phyloP scores from a whole-genome alignment of 768 basidiomycete species.

The Tricholoma terreum region DNA sequence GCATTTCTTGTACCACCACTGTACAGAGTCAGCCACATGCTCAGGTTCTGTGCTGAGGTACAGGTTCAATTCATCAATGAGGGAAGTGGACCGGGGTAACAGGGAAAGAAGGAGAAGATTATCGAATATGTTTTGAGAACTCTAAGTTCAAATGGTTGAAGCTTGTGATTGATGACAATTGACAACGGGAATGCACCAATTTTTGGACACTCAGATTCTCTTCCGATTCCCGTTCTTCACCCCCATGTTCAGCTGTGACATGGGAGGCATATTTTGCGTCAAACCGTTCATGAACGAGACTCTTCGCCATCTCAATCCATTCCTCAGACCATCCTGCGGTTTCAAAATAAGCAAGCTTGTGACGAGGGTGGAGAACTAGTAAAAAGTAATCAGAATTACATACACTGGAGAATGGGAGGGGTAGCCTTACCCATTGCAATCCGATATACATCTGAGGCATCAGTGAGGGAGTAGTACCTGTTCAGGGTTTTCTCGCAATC shows the following conservation, averaged over 20 bases:
- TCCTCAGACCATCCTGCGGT: no score
- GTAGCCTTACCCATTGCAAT: conserved; percentile 38
- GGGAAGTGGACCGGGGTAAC: no score
- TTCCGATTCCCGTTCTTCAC: no score
- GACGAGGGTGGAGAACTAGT: conserved; percentile 28
- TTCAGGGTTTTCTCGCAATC: conserved; percentile 27
- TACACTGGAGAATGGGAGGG: neutral
- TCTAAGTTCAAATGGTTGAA: no score
- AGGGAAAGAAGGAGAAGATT: conserved; percentile 19
- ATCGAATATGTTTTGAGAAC: conserved; percentile 4
- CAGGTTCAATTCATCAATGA: conserved; percentile 15
- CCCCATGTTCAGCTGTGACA: no score
- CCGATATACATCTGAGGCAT: conserved; percentile 27
- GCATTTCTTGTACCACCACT: conserved; percentile 19
- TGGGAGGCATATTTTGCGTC: no score
- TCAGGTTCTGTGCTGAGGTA: conserved; percentile 21
- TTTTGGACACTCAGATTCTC: no score
- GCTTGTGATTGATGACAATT: no score
- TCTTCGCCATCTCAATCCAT: no score
- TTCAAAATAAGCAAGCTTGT: conserved; percentile 20
- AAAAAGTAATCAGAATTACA: neutral
- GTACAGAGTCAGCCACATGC: conserved; percentile 12
- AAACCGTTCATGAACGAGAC: no score
- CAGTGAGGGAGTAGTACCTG: conserved; percentile 29
- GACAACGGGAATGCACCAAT: no score